Base-by-base conservation (phyloP, 805 yeast genomes). In the Candida succiphila region DNA sequence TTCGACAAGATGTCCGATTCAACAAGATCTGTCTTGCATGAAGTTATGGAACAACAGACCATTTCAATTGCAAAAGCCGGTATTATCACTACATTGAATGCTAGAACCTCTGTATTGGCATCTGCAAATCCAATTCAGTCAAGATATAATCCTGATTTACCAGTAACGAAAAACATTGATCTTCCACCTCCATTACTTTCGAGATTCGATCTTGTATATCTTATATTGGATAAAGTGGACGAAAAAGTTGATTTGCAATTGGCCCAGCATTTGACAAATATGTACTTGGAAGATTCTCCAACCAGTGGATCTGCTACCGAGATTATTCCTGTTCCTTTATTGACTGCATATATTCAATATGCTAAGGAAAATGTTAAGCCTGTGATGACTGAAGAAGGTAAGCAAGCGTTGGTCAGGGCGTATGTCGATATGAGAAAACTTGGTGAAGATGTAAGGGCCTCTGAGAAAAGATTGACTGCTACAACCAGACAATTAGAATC, bases 11-110 rank as follows among this genome's bases (percentile, higher is more conserved):
- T 92, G 99, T 72, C 97, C 55, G 99, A 92, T 51, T 97, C 92
- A 55, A 98, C 92, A 59, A 72, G 99, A 53, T 97, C 92, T 25
- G 97, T 98, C 0, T 92, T 92, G 45, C 99, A 92, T 59, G 99
- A 92, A 66, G 98, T 98, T 10, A 92, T 92, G 99, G 99, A 92
- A 63, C 99, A 92, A 60, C 99, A 92, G 60, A 92, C 98, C 0
- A 92, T 92, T 38, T 89, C 97, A 12, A 88, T 92, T 55, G 98
- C 99, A 22, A 92, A 92, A 57, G 99, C 99, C 8, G 99, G 99
- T 56, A 92, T 92, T 46, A 92, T 97, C 2, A 92, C 99, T 0
- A 88, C 92, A 36, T 69, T 92, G 46, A 92, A 92, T 58, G 92
- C 98, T 3, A 73, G 99, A 60, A 92, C 98, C 0, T 79, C 95